These are phyloP conservation scores for Lodderomyces beijingensis DNA, from an alignment of 1,139 yeast genomes.

Conservation along the genomic window DNA sequence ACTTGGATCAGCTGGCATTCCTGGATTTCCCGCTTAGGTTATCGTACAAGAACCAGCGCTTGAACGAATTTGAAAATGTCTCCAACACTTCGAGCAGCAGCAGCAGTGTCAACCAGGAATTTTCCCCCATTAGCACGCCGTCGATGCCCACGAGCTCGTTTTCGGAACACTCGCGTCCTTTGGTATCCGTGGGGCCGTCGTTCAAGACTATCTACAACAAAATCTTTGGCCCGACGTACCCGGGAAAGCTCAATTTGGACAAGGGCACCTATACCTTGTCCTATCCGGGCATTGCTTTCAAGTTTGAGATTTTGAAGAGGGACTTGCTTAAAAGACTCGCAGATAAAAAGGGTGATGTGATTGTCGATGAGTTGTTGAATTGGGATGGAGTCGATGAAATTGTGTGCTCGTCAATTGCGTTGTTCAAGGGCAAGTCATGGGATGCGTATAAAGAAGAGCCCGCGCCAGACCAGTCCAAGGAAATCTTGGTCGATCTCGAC, in stretches of 20 bases:
- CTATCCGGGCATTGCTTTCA: slow-evolving; percentile 54
- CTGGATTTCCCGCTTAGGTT: slow-evolving; percentile 18
- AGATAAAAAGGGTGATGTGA: slow-evolving; percentile 15
- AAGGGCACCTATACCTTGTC: slow-evolving; percentile 35
- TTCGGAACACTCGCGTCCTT: not conserved
- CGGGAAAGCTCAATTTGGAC: slow-evolving; percentile 35
- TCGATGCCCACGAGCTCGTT: not conserved
- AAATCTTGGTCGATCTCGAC: slow-evolving; percentile 5
- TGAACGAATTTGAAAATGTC: slow-evolving; percentile 22
- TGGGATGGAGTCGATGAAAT: slow-evolving; percentile 30
- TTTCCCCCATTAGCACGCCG: no score
- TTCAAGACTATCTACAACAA: slow-evolving; percentile 50
- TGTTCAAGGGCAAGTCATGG: slow-evolving; percentile 19
- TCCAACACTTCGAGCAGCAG: slow-evolving; percentile 1
- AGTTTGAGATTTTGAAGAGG: slow-evolving; percentile 26
- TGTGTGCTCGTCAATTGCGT: slow-evolving; percentile 21
- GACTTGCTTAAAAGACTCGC: slow-evolving; percentile 17
- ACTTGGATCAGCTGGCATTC: slow-evolving; percentile 16
- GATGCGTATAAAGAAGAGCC: slow-evolving; percentile 15
- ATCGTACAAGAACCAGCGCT: slow-evolving; percentile 28
- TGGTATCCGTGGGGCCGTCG: slow-evolving; percentile 16
- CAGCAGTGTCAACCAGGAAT: slow-evolving; percentile 1
- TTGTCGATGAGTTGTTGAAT: slow-evolving; percentile 30
- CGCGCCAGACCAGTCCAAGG: not conserved
- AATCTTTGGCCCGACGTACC: slow-evolving; percentile 61